A percentile compares a stretch with the other conserved stretches of the same genome.
phyloP scores from a whole-genome alignment of 257 asterid genomes.

The Nicotiana tabacum region DNA sequence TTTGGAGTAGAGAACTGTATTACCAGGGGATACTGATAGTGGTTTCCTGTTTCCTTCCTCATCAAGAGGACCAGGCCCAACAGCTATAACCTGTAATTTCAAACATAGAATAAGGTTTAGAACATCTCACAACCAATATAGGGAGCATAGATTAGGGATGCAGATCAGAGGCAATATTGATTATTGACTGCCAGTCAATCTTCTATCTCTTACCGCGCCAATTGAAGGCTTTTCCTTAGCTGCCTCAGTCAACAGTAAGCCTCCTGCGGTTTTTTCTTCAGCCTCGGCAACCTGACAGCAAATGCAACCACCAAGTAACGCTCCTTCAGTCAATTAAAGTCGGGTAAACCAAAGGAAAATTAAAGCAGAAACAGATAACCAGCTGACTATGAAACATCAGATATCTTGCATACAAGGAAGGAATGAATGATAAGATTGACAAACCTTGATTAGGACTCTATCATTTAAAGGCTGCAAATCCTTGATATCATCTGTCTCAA shows the following conservation, averaged over 20 bases:
- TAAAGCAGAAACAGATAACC: neutral
- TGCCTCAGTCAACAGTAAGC: constrained; percentile 74
- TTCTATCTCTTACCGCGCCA: constrained; percentile 53
- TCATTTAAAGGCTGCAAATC: constrained; percentile 88
- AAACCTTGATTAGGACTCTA: constrained; percentile 83
- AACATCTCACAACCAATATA: neutral
- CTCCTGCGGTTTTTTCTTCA: constrained; percentile 86
- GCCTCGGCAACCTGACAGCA: constrained; percentile 67
- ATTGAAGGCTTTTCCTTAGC: constrained; percentile 91
- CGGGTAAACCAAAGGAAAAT: neutral
- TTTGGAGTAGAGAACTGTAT: constrained; percentile 76
- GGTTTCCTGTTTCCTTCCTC: constrained; percentile 83
- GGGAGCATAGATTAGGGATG: neutral
- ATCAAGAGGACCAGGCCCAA: constrained; percentile 81
- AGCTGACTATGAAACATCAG: neutral
- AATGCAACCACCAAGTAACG: neutral
- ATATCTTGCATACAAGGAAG: neutral
- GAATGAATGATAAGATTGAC: neutral
- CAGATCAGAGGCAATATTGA: neutral
- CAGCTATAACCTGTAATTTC: constrained; percentile 61
- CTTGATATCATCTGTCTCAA: constrained; percentile 79
- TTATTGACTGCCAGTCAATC: no score
- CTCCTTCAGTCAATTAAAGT: neutral
- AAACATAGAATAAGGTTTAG: neutral
- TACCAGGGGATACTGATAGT: constrained; percentile 60